A percentile compares a stretch with the other conserved stretches of the same genome.
phyloP scores from a whole-genome alignment of 495 filamentous ascomycete species.

The Talaromyces thailandensis region DNA sequence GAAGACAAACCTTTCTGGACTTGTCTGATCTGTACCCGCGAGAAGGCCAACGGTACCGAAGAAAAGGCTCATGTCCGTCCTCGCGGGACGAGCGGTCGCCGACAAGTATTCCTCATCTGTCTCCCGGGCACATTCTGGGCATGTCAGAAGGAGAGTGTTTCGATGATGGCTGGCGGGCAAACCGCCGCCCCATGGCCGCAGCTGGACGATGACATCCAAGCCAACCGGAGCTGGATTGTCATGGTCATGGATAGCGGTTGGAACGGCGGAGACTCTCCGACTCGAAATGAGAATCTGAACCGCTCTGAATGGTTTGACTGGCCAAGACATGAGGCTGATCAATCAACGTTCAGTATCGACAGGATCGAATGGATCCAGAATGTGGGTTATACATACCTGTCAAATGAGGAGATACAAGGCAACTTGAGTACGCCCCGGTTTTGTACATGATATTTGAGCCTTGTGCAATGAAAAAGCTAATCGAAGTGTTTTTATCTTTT shows the following conservation, averaged over 20 bases:
- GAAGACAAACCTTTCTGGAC: not conserved
- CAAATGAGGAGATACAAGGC: not conserved
- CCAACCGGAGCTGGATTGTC: not conserved
- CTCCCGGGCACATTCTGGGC: not conserved
- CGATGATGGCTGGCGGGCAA: not conserved
- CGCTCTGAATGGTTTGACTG: no score
- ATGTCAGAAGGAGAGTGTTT: not conserved
- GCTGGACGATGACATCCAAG: not conserved
- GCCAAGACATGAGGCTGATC: no score
- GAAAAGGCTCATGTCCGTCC: not conserved
- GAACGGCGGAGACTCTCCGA: not conserved
- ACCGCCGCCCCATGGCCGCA: not conserved
- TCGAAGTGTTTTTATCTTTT: no score
- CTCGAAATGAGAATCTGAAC: not conserved
- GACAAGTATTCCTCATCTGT: not conserved
- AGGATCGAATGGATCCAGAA: not conserved
- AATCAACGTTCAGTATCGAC: no score
- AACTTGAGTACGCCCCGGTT: no score
- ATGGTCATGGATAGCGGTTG: not conserved
- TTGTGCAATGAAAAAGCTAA: no score
- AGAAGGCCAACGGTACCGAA: not conserved
- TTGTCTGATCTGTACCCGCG: not conserved
- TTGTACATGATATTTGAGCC: no score
- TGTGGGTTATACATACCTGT: not conserved
- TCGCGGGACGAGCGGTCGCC: not conserved